Evolutionary conservation across 148 eudicot genomes (phyloP), one percentile per base, ranked within the genome.

Genomic region (Bassia scoparia): DNA sequence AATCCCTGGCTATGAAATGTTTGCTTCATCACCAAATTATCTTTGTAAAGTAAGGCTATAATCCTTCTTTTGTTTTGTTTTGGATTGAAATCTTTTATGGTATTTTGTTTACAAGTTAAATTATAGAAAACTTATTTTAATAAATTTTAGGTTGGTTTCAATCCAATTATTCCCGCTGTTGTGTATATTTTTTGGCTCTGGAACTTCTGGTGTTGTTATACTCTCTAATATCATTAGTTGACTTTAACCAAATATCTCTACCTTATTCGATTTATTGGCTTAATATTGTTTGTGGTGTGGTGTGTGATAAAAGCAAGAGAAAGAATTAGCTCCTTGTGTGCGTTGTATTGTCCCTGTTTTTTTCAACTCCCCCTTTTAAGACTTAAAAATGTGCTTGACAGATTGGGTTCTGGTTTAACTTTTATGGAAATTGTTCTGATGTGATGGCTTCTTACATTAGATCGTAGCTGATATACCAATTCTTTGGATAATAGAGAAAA

Each of bases 231-330:
- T 21, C 67, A 44, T 54, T 68, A 66, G 37, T 26, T 77, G 61
- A 67, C 52, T n/a, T 54, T n/a, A n/a, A n/a, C n/a, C n/a, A n/a
- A n/a, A n/a, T n/a, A n/a, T n/a, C n/a, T n/a, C n/a, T n/a, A n/a
- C n/a, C n/a, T n/a, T n/a, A n/a, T n/a, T n/a, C n/a, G n/a, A n/a
- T n/a, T n/a, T n/a, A n/a, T n/a, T n/a, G n/a, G 46, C 35, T n/a
- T n/a, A 68, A 1, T 65, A 52, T 61, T 52, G n/a, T 63, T 74
- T 53, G 68, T 66, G 11, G 83, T 96, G 99, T 81, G 99, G 97
- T 26, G 99, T 96, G 74, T 89, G 26, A 55, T 41, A 18, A 14
- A 70, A 24, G 30, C 33, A 56, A 34, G 26, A 55, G 48, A 26
- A 16, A 5, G 31, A 44, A 8, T 67, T 43, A 43, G 35, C 9